Evolutionary conservation across 2,329 filamentous ascomycete species (phyloP).

Genomic region (Thelonectria discophora): DNA sequence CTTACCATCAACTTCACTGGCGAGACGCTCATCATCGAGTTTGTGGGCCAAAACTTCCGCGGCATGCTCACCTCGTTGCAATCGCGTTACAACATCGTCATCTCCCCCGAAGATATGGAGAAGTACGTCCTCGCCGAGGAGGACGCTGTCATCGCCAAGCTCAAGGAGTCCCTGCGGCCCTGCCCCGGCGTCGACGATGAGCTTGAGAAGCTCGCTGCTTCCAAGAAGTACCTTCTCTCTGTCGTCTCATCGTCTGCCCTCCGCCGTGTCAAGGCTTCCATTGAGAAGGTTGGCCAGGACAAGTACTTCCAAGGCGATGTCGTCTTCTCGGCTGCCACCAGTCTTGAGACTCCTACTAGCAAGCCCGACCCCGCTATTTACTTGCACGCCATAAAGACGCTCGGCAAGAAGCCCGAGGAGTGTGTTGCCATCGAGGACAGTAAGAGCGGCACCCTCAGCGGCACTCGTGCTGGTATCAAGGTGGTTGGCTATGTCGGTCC

Average conservation of each 20-base stretch:
- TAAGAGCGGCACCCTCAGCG: conserved; percentile 82
- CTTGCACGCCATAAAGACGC: conserved; percentile 75
- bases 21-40: conserved; percentile 81
- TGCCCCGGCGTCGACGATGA: conserved; percentile 74
- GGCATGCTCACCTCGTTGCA: conserved; percentile 86
- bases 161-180: conserved; percentile 72
- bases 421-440: conserved; percentile 87
- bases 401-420: conserved; percentile 76
- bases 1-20: conserved; percentile 77
- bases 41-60: conserved; percentile 94
- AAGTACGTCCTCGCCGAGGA: conserved; percentile 80
- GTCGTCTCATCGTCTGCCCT: conserved; percentile 86
- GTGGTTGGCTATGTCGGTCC: conserved; percentile 87
- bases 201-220: conserved; percentile 69
- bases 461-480: conserved; percentile 78
- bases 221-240: conserved; percentile 74
- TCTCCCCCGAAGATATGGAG: conserved; percentile 74
- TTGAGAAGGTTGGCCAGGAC: conserved; percentile 81
- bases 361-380: conserved; percentile 95
- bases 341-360: conserved; percentile 79
- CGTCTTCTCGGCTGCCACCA: conserved; percentile 85
- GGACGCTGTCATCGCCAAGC: conserved; percentile 83
- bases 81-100: conserved; percentile 76
- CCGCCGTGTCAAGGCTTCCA: conserved; percentile 77
- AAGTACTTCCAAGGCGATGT: conserved; percentile 80